Conservation (phyloP, 2,329 filamentous ascomycete genomes). For the Sclerotiophoma versabilis region DNA sequence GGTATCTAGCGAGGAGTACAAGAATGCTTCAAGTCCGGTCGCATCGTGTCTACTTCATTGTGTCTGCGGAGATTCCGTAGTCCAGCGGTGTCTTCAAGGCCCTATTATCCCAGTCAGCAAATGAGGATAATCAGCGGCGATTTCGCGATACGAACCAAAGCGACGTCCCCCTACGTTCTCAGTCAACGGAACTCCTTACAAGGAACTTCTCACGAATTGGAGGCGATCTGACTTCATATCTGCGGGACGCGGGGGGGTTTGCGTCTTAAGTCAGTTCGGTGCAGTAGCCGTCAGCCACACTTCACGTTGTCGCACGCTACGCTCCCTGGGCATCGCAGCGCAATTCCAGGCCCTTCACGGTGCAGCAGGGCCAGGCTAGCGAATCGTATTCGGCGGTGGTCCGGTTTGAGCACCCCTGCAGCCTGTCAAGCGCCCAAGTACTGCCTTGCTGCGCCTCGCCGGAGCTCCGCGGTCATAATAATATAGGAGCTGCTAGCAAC, state of each 20-base stretch:
- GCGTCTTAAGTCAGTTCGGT: constrained; percentile 1
- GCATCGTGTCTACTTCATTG: constrained; percentile 4
- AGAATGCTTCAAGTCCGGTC: constrained; percentile 11
- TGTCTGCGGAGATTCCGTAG: neutral
- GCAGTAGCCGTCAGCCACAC: constrained; percentile 12
- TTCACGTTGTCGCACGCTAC: constrained; percentile 12
- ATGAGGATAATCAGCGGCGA: constrained; percentile 4
- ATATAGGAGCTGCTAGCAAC: too few relatives aligned
- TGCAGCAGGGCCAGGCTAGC: constrained; percentile 4
- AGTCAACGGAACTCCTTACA: neutral
- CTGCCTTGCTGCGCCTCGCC: constrained; percentile 6
- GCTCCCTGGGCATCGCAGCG: neutral
- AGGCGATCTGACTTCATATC: neutral
- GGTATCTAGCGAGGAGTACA: constrained; percentile 1
- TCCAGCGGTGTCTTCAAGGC: neutral
- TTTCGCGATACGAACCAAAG: constrained; percentile 10
- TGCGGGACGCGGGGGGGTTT: neutral
- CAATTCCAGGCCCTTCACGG: constrained; percentile 6
- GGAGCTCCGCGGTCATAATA: neutral
- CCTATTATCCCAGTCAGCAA: neutral
- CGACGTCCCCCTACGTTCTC: neutral
- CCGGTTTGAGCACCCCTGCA: constrained; percentile 6
- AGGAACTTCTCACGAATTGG: neutral
- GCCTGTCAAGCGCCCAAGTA: constrained; percentile 1
- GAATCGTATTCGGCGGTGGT: constrained; percentile 6